Percentiles rank a stretch among this genome's conserved stretches.
phyloP scores from a whole-genome alignment of 1,139 yeast species.

The Dujonia santamariae region DNA sequence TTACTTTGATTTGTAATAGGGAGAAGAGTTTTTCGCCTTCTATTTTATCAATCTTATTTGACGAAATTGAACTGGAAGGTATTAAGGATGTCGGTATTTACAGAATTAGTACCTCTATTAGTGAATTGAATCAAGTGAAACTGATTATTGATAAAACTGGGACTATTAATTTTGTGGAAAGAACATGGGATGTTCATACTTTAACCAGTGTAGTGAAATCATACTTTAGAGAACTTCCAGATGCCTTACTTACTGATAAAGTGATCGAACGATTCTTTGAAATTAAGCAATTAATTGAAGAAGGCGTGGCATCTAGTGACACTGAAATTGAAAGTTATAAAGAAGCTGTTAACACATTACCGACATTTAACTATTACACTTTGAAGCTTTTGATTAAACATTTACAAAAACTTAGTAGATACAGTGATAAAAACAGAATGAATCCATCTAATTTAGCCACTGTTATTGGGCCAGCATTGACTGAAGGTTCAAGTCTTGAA shows the following conservation, averaged over 20 bases:
- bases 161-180: constrained; percentile 53
- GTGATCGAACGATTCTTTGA: constrained; percentile 49
- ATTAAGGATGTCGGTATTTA: constrained; percentile 89
- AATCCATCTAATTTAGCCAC: constrained; percentile 78
- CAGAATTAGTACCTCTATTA: constrained; percentile 86
- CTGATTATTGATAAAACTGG: constrained; percentile 72
- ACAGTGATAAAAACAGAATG: constrained; percentile 70
- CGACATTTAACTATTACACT: constrained; percentile 63
- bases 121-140: constrained; percentile 70
- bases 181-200: constrained; percentile 81
- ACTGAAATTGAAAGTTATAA: constrained; percentile 35
- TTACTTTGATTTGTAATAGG: constrained; percentile 69
- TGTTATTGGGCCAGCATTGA: constrained; percentile 62
- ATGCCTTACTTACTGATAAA: constrained; percentile 66
- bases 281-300: constrained; percentile 25
- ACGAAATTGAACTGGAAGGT: constrained; percentile 79
- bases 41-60: constrained; percentile 61
- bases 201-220: constrained; percentile 88
- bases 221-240: constrained; percentile 84
- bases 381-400: constrained; percentile 68
- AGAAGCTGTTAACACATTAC: constrained; percentile 49
- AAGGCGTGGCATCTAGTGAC: constrained; percentile 12
- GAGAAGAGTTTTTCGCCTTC: constrained; percentile 63
- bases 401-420: constrained; percentile 57
- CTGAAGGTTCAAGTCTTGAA: constrained; percentile 54